Percentiles rank a stretch among this genome's conserved stretches.
phyloP scores from a whole-genome alignment of 2,329 filamentous ascomycete genomes.

The Grosmannia clavigera region DNA sequence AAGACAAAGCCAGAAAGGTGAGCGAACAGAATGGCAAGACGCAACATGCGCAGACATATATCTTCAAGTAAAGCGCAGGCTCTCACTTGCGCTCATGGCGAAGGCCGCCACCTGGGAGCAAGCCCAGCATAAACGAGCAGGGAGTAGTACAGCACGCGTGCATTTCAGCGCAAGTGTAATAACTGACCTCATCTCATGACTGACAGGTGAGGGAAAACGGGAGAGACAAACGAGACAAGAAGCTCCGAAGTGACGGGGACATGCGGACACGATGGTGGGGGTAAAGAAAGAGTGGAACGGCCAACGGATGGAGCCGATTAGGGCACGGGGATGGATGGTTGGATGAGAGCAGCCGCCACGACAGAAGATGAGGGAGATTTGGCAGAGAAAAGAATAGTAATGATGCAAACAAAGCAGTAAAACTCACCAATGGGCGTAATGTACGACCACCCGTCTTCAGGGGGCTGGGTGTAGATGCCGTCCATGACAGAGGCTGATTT shows the following conservation, averaged over 20 bases:
- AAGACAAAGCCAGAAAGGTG: neutral
- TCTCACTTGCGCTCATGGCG: neutral
- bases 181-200: too few species aligned
- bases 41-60: neutral
- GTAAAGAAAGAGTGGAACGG: neutral
- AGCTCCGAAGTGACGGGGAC: neutral
- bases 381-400: neutral
- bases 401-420: neutral
- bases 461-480: conserved; percentile 29
- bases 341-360: conserved; percentile 6
- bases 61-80: too few species aligned
- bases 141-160: too few species aligned
- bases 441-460: conserved; percentile 34
- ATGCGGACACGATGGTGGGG: neutral
- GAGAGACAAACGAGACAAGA: neutral
- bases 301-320: conserved; percentile 27
- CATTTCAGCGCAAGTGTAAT: too few species aligned
- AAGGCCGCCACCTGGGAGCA: neutral
- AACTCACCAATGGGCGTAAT: conserved; percentile 44
- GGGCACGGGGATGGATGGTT: conserved; percentile 23
- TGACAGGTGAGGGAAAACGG: too few species aligned
- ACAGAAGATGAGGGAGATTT: neutral
- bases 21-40: neutral
- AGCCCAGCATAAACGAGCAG: neutral
- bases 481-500: conserved; percentile 14